Base-by-base conservation (phyloP, 495 filamentous ascomycete genomes). In the Amorphotheca resinae region DNA sequence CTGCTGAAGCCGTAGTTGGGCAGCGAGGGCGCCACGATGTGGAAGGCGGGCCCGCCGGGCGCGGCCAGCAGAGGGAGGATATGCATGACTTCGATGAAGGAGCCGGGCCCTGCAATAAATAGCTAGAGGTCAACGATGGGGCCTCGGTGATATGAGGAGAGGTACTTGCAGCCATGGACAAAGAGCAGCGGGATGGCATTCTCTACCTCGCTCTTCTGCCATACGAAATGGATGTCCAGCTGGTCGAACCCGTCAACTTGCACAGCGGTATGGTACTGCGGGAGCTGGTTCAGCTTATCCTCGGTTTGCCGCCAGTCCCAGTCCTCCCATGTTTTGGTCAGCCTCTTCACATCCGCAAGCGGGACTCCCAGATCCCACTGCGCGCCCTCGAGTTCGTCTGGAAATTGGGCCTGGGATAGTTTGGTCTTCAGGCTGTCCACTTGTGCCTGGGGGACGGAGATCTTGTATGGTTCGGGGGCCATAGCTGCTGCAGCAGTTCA, bases 31-130 rank as follows among this genome's bases (percentile, higher is more conserved):
- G 67, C 79, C 1, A 86, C 65, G 22, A 85, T 63, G 51, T 82
- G 62, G 60, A 85, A 86, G 0, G 69, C 60, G 0, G 73, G 74
- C 0, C 57, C 60, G 18, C 64, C 55, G 9, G 60, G 57, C 1
- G 51, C 22, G 0, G 65, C 65, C 14, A 86, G 64, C 9, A 74
- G 61, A 1, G 74, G 71, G 3, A 86, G 62, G 25, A 85, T 57
- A 45, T 79, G 79, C n/a, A 61, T 65, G 1, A 74, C 77, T 59
- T 85, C 81, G 42, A 81, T 53, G 58, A 84, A 83, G 35, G 64
- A 76, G 0, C 81, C 80, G 1, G 80, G 80, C 77, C 77, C 51
- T 53, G 22, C 16, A 8, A 49, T 36, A 15, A 38, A 1, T 26
- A 31, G 9, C 6, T 33, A 2, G 15, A 15, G 30, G 15, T 12